A percentile compares a stretch with the other conserved stretches of the same genome.
Conservation (phyloP, 2,329 filamentous ascomycete species). For the Teratosphaeria destructans region DNA sequence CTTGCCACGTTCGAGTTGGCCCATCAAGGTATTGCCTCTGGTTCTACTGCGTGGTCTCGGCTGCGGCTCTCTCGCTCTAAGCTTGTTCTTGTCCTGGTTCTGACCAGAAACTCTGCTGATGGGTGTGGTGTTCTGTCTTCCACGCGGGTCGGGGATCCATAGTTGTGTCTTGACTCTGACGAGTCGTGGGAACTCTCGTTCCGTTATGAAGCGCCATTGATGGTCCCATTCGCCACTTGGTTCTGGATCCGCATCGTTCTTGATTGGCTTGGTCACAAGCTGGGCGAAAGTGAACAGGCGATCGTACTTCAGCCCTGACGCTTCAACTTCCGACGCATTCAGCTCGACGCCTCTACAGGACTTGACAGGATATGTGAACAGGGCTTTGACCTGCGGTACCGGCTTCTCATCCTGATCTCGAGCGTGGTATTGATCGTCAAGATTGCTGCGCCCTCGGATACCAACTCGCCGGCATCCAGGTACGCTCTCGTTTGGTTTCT, state of each 20-base stretch:
- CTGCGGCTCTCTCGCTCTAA: background rate
- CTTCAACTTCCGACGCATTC: slow-evolving; percentile 50
- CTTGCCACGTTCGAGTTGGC: slow-evolving; percentile 1
- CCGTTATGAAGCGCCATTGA: slow-evolving; percentile 62
- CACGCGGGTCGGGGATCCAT: slow-evolving; percentile 54
- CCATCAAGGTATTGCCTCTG: slow-evolving; percentile 6
- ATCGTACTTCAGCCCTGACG: slow-evolving; percentile 65
- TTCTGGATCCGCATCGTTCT: slow-evolving; percentile 18
- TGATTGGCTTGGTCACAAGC: slow-evolving; percentile 28
- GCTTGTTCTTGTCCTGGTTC: background rate
- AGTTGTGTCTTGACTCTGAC: slow-evolving; percentile 56
- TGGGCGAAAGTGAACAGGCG: slow-evolving; percentile 76
- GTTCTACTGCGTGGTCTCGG: slow-evolving; percentile 1
- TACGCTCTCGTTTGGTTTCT: slow-evolving; percentile 7
- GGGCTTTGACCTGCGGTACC: slow-evolving; percentile 49
- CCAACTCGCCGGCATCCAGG: slow-evolving; percentile 18
- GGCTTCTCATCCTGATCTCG: slow-evolving; percentile 9
- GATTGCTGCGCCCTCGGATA: slow-evolving; percentile 13
- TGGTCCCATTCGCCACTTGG: slow-evolving; percentile 29
- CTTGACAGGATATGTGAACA: slow-evolving; percentile 76
- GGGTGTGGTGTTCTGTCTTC: background rate
- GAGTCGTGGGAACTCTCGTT: slow-evolving; percentile 58
- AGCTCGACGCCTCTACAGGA: slow-evolving; percentile 71
- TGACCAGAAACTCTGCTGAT: background rate
- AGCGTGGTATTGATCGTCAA: slow-evolving; percentile 13